Conservation (phyloP, 1,284 basidiomycete species). For the Takashimella koratensis region DNA sequence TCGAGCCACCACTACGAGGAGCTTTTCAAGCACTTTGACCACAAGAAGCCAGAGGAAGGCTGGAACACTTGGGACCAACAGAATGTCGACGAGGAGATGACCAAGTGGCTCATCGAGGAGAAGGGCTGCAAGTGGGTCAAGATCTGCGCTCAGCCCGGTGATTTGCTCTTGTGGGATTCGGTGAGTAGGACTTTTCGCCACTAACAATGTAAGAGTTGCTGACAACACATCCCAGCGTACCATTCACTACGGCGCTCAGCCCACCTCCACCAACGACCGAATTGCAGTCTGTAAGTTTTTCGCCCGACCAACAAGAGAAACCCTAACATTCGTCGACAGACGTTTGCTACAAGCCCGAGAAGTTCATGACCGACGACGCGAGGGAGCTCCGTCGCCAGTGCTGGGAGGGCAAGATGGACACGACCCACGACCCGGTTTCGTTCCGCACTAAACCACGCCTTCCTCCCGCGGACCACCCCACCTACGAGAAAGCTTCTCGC, state of each 20-base stretch:
- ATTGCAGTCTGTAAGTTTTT: too few relatives aligned
- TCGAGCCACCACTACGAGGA: constrained; percentile 39
- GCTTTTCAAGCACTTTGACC: constrained; percentile 42
- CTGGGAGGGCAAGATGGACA: constrained; percentile 21
- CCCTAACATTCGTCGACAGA: too few relatives aligned
- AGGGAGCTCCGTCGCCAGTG: constrained; percentile 21
- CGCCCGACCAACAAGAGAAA: too few relatives aligned
- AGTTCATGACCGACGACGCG: constrained; percentile 21
- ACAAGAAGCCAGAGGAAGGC: constrained; percentile 37
- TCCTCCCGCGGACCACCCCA: too few relatives aligned
- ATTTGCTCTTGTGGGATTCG: constrained; percentile 38
- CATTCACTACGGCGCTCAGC: constrained; percentile 35
- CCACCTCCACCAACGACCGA: constrained; percentile 27
- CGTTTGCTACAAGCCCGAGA: constrained; percentile 42
- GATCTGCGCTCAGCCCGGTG: constrained; percentile 33
- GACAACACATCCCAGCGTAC: constrained; percentile 3
- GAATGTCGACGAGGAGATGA: constrained; percentile 28
- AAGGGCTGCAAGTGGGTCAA: constrained; percentile 37
- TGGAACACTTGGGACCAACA: constrained; percentile 41
- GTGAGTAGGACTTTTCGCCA: too few relatives aligned
- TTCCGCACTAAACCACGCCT: too few relatives aligned
- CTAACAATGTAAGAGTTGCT: too few relatives aligned
- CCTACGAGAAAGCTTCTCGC: too few relatives aligned
- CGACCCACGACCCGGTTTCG: constrained; percentile 37
- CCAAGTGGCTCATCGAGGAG: constrained; percentile 39